Base-by-base conservation (phyloP, 176 grass and related monocot species). In the Bothriochloa decipiens region DNA sequence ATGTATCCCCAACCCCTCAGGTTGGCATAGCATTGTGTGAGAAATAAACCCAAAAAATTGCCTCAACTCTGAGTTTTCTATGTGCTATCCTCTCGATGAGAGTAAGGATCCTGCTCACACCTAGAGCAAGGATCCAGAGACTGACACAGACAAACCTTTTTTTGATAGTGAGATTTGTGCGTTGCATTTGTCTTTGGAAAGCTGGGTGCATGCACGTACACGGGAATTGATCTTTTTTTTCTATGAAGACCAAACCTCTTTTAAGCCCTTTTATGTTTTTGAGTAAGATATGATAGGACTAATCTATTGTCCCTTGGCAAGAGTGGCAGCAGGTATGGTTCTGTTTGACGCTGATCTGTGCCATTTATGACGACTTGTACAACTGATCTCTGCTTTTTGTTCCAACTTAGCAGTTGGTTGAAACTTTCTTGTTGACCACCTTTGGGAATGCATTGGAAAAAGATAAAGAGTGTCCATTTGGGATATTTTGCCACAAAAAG, bases 91-190 rank as follows among this genome's bases (percentile, higher is more conserved):
- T n/a, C n/a, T n/a, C n/a, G n/a, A n/a, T n/a, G n/a, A n/a, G n/a
- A n/a, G n/a, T n/a, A n/a, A n/a, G n/a, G n/a, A n/a, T n/a, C n/a
- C n/a, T n/a, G n/a, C n/a, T n/a, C n/a, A n/a, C n/a, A n/a, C n/a
- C n/a, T n/a, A n/a, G n/a, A n/a, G n/a, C n/a, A n/a, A n/a, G n/a
- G n/a, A n/a, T n/a, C n/a, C n/a, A n/a, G n/a, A n/a, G n/a, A n/a
- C n/a, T n/a, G n/a, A n/a, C n/a, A n/a, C n/a, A n/a, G n/a, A 61
- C 22, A 23, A 61, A 61, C 58, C 60, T 84, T 88, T 80, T 80
- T 45, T 57, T 12, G 75, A 37, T 57, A 36, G 73, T 7, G 73
- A n/a, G 27, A n/a, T 62, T 22, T 61, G 52, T 6, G 18, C 39
- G 2, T 15, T 23, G 8, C 77, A 71, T 47, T 70, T 83, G 52